phyloP scores from a whole-genome alignment of 176 grass and related monocot species.

The Eleusine indica region DNA sequence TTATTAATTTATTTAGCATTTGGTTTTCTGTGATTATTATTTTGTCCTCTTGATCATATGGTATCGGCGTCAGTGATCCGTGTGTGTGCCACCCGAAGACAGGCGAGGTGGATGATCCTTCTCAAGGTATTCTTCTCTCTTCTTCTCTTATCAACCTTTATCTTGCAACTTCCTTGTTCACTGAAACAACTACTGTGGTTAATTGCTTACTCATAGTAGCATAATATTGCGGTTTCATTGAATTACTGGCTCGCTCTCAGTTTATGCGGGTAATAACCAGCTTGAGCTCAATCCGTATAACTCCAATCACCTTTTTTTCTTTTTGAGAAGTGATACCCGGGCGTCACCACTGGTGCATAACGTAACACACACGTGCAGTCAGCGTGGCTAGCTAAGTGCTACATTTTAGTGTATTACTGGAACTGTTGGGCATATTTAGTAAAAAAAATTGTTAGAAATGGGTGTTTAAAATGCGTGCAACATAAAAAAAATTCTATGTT shows the following conservation, averaged over 20 bases:
- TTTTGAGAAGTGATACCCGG: not conserved
- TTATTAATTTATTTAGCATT: not conserved
- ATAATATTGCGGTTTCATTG: constrained; percentile 2
- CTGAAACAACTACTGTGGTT: not conserved
- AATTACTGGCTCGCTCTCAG: not conserved
- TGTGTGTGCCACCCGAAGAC: constrained; percentile 9
- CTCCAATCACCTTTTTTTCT: not conserved
- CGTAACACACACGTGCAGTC: not conserved
- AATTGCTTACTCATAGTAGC: not conserved
- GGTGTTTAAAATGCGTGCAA: constrained; percentile 11
- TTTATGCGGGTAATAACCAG: not conserved
- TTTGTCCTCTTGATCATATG: constrained; percentile 43
- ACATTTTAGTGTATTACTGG: not conserved
- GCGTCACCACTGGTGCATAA: not conserved
- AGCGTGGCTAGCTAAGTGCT: too few species aligned
- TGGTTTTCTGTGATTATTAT: constrained; percentile 26
- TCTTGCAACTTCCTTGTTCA: not conserved
- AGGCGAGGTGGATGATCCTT: constrained; percentile 40
- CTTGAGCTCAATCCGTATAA: not conserved
- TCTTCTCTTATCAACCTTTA: not conserved
- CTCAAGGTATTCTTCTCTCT: constrained; percentile 49
- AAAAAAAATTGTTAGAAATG: not conserved
- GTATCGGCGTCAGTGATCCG: constrained; percentile 23
- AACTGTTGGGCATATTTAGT: too few species aligned
- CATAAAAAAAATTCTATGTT: not conserved